Conservation (phyloP, 2,329 filamentous ascomycete genomes). For the Alternaria tenuissima region DNA sequence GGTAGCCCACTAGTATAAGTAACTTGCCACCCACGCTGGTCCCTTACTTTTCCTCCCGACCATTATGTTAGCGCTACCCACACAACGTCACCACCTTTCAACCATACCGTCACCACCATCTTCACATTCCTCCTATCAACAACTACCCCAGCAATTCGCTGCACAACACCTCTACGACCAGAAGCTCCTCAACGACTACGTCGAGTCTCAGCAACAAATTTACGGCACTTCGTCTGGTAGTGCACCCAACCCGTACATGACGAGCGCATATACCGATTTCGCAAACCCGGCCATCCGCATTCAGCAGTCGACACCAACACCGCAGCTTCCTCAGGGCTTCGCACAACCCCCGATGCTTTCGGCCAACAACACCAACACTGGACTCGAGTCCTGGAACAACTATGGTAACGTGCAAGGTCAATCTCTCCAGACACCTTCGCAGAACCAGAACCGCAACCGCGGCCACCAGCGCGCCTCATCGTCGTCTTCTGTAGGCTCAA, state of each 20-base stretch:
- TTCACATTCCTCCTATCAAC: conserved; percentile 41
- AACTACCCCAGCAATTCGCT: conserved; percentile 34
- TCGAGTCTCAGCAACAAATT: conserved; percentile 45
- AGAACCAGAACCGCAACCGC: conserved; percentile 34
- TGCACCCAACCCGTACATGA: conserved; percentile 44
- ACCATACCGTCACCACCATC: conserved; percentile 43
- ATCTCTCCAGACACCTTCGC: conserved; percentile 44
- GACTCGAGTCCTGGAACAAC: conserved; percentile 44
- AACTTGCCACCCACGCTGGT: conserved; percentile 49
- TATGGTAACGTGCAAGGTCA: conserved; percentile 45
- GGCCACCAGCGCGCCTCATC: conserved; percentile 52
- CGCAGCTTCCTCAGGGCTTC: conserved; percentile 41
- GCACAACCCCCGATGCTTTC: conserved; percentile 45
- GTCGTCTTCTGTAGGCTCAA: conserved; percentile 51
- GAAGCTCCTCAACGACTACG: conserved; percentile 49
- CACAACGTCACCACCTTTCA: conserved; percentile 48
- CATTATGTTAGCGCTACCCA: conserved; percentile 50
- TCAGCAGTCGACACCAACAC: conserved; percentile 52
- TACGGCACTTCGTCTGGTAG: conserved; percentile 28
- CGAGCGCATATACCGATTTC: conserved; percentile 42
- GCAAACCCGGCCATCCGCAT: conserved; percentile 51
- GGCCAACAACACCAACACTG: conserved; percentile 32
- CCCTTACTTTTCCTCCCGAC: conserved; percentile 41
- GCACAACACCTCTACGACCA: conserved; percentile 42
- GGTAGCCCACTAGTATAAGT: conserved; percentile 46